phyloP scores from a whole-genome alignment of 2,329 filamentous ascomycete genomes.

The Sporothrix phasma region DNA sequence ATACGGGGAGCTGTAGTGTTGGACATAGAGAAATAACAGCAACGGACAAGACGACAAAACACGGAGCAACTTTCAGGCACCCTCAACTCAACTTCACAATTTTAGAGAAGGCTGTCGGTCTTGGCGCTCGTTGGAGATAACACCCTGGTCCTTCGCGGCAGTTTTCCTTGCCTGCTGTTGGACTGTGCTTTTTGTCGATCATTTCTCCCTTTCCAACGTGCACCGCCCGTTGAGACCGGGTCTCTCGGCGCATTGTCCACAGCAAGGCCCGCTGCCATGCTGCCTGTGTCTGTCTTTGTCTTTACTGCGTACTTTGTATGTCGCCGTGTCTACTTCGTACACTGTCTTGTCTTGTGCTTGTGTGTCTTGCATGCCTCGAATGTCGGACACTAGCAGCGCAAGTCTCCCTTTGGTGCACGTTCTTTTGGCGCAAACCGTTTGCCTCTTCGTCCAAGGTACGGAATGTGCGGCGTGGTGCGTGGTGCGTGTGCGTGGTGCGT shows the following conservation, averaged over 20 bases:
- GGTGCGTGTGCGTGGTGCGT: no score
- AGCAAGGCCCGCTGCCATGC: not conserved
- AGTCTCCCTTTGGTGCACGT: not conserved
- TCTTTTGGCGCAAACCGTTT: not conserved
- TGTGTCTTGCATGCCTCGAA: not conserved
- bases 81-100: no score
- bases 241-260: not conserved
- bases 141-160: not conserved
- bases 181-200: conserved; percentile 1
- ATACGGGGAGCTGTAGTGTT: not conserved
- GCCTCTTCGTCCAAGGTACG: no score
- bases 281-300: no score
- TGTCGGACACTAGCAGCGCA: not conserved
- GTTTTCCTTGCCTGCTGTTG: not conserved
- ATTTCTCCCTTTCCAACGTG: not conserved
- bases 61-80: no score
- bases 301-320: not conserved
- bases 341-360: not conserved
- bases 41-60: not conserved
- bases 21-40: not conserved
- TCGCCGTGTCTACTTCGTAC: not conserved
- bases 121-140: not conserved
- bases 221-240: not conserved
- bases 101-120: not conserved
- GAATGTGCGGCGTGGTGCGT: no score